Conservation (phyloP, 805 yeast species). For the Ogataea ganodermae region DNA sequence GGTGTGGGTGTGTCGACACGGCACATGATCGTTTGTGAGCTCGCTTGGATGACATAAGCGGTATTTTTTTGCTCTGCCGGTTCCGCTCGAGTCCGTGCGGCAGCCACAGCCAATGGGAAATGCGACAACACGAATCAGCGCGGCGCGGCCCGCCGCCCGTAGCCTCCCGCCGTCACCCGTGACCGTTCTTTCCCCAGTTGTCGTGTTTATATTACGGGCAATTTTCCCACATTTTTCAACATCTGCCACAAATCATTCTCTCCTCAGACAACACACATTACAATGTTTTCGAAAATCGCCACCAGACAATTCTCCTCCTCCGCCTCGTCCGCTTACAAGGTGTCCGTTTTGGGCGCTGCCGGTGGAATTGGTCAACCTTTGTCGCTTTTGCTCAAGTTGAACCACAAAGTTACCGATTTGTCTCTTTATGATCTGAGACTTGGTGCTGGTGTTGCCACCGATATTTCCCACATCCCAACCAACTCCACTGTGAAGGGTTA, state of each 20-base stretch:
- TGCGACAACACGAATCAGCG: not conserved
- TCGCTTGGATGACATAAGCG: too few relatives aligned
- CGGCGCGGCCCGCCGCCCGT: not conserved
- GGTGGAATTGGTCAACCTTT: slow-evolving; percentile 97
- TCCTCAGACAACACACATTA: not conserved
- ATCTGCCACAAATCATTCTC: not conserved
- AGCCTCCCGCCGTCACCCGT: not conserved
- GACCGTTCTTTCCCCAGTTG: too few relatives aligned
- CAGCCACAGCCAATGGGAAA: slow-evolving; percentile 2
- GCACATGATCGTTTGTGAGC: too few relatives aligned
- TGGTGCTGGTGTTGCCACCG: slow-evolving; percentile 97
- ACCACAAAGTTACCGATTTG: slow-evolving; percentile 83
- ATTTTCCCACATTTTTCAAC: not conserved
- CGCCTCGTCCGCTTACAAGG: slow-evolving; percentile 70
- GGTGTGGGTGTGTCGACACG: too few relatives aligned
- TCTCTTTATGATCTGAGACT: slow-evolving; percentile 87
- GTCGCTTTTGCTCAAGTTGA: slow-evolving; percentile 79
- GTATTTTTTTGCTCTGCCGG: too few relatives aligned
- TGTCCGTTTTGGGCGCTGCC: slow-evolving; percentile 79
- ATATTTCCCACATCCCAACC: slow-evolving; percentile 90
- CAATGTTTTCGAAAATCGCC: slow-evolving; percentile 57
- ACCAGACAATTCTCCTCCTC: slow-evolving; percentile 62
- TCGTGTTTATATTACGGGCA: too few relatives aligned
- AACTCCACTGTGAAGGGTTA: slow-evolving; percentile 86
- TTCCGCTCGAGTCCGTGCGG: slow-evolving; percentile 2